Conservation (phyloP, 2,329 filamentous ascomycete species). For the Talaromyces sp. region DNA sequence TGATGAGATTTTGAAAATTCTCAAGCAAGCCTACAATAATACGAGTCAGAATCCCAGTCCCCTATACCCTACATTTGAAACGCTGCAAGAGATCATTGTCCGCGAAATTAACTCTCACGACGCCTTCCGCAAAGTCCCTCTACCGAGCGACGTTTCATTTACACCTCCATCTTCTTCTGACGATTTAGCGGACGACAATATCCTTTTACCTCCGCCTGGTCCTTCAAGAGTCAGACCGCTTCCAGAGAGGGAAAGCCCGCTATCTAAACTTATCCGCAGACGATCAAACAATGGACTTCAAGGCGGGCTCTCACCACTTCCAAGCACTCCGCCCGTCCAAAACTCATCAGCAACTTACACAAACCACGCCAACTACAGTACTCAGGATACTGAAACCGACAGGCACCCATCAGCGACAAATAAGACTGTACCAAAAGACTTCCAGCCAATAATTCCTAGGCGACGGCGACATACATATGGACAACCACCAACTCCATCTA, state of each 20-base stretch:
- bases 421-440: conserved; percentile 15
- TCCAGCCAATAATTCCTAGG: conserved; percentile 20
- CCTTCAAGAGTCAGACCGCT: conserved; percentile 20
- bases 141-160: conserved; percentile 31
- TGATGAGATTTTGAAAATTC: conserved; percentile 40
- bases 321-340: not conserved
- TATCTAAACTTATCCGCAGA: conserved; percentile 29
- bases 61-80: conserved; percentile 35
- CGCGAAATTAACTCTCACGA: conserved; percentile 43
- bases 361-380: not conserved
- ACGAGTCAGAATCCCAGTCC: conserved; percentile 26
- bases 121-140: conserved; percentile 34
- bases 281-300: conserved; percentile 21
- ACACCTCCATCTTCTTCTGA: conserved; percentile 27
- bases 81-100: conserved; percentile 40
- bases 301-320: conserved; percentile 19
- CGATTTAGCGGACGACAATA: conserved; percentile 20
- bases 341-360: conserved; percentile 12
- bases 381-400: not conserved
- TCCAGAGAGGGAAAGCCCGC: conserved; percentile 28
- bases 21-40: conserved; percentile 32
- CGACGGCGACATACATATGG: conserved; percentile 38
- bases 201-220: conserved; percentile 13
- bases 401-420: not conserved
- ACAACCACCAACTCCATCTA: conserved; percentile 27